Base-by-base conservation (phyloP, 2,329 filamentous ascomycete genomes). In the Chrysosporium keratinophilum region DNA sequence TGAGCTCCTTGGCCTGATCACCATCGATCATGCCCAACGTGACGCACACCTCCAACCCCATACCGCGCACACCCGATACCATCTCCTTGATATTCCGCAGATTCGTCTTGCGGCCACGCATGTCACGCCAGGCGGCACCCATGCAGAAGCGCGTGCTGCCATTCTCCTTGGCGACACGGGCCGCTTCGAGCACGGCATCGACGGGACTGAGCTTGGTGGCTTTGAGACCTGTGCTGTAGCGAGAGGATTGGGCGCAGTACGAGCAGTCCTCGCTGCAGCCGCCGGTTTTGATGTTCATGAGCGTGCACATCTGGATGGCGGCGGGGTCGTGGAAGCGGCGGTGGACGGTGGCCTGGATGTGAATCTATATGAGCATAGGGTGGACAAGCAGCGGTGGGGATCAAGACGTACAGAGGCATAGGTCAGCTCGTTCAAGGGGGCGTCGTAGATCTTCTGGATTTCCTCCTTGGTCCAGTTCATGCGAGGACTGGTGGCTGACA, bases 271-370 rank as follows among this genome's bases (percentile, higher is more conserved):
- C 89, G 62, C 82, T 88, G 72, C 89, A 95, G 46, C 89, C 89
- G 52, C 89, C 89, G 7, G 88, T 94, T 69, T 95, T 95, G 76
- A 95, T 95, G 76, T 94, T 95, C 87, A 95, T 94, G 55, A 95
- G 77, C 0, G 89, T 95, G 74, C 89, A 95, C 71, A 95, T 85
- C 71, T 95, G 89, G 58, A 95, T 87, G 28, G 87, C 83, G 45
- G 83, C 77, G 5, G 89, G 87, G 64, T 87, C 80, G 72, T 95
- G 89, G 74, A 94, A 94, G 62, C 85, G 84, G 44, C 88, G 83
- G 71, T 95, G 89, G 54, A 95, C 74, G 35, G 78, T 79, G 60
- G 81, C 82, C 88, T 93, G 60, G n/a, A 42, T 45, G 41, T 54
- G 58, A 55, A 59, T 45, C 56, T 59, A 52, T 37, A 33, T 46